Evolutionary conservation across 768 basidiomycete genomes (phyloP).

Genomic region (Pseudohyphozyma bogoriensis): DNA sequence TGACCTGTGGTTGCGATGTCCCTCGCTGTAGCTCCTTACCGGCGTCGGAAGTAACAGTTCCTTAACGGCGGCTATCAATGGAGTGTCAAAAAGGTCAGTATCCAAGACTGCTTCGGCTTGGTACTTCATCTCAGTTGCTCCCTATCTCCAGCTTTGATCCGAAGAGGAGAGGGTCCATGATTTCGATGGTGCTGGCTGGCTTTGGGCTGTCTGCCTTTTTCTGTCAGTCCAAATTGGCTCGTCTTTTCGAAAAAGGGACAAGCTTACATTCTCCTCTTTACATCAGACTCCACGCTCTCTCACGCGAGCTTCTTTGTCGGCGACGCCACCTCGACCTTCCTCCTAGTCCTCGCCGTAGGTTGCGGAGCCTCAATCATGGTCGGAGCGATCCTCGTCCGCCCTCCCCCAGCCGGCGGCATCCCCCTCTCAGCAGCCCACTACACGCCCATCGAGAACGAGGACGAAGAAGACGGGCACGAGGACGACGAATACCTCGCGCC

Average conservation of each 20-base stretch:
- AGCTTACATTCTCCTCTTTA: too few species aligned
- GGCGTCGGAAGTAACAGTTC: conserved; percentile 7
- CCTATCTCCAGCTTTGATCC: conserved; percentile 14
- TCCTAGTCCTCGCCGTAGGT: conserved; percentile 19
- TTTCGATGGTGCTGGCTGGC: conserved; percentile 13
- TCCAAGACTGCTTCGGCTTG: too few species aligned
- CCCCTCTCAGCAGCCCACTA: not conserved
- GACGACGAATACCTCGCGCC: not conserved
- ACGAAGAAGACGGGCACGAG: not conserved
- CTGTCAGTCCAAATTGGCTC: conserved; percentile 19
- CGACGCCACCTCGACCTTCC: conserved; percentile 20
- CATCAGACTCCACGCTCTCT: conserved; percentile 16
- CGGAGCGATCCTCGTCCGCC: conserved; percentile 15
- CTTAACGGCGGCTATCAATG: conserved; percentile 4
- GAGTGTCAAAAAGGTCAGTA: conserved; percentile 18
- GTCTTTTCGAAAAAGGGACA: too few species aligned
- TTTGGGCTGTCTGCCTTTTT: conserved; percentile 24
- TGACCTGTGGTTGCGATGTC: not conserved
- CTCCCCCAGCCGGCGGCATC: too few species aligned
- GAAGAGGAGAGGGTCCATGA: conserved; percentile 15
- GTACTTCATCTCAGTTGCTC: too few species aligned
- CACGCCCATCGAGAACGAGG: not conserved
- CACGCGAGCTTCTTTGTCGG: conserved; percentile 7
- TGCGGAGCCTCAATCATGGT: conserved; percentile 5
- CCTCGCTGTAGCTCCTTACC: not conserved